Conservation (phyloP, 371 early-diverging fungal species). For the Mortierella sp. region DNA sequence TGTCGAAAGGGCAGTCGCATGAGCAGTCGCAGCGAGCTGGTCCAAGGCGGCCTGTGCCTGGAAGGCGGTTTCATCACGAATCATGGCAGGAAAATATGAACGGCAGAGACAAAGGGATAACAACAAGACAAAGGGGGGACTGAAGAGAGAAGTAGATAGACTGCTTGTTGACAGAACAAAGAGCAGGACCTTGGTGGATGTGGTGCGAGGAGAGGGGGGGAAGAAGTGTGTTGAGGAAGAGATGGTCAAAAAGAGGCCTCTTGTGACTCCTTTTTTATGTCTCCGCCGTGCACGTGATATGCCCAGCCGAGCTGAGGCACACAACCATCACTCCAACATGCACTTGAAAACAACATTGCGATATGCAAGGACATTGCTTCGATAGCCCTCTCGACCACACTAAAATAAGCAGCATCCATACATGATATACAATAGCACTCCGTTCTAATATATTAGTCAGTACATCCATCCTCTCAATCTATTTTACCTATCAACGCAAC, state of each 20-base stretch:
- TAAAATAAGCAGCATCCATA: background rate
- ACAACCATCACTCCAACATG: background rate
- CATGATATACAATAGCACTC: background rate
- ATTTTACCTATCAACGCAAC: no score
- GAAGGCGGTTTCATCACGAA: constrained; percentile 54
- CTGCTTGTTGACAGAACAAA: constrained; percentile 1
- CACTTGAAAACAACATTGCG: background rate
- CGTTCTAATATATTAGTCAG: background rate
- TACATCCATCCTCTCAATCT: no score
- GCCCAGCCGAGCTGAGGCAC: background rate
- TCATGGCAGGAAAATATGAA: constrained; percentile 26
- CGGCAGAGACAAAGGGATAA: background rate
- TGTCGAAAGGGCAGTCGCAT: constrained; percentile 4
- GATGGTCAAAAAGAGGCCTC: background rate
- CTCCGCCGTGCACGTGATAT: background rate
- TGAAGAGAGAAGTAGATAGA: background rate
- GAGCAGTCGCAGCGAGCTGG: constrained; percentile 32
- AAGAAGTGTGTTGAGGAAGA: background rate
- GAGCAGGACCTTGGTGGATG: background rate
- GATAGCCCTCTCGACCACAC: background rate
- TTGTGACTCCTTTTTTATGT: constrained; percentile 2
- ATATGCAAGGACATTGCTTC: background rate
- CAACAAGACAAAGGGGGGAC: background rate
- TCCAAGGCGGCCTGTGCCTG: constrained; percentile 38
- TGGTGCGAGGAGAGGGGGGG: background rate